Base-by-base conservation (phyloP, 148 eudicot species). In the Fallopia convolvulus region DNA sequence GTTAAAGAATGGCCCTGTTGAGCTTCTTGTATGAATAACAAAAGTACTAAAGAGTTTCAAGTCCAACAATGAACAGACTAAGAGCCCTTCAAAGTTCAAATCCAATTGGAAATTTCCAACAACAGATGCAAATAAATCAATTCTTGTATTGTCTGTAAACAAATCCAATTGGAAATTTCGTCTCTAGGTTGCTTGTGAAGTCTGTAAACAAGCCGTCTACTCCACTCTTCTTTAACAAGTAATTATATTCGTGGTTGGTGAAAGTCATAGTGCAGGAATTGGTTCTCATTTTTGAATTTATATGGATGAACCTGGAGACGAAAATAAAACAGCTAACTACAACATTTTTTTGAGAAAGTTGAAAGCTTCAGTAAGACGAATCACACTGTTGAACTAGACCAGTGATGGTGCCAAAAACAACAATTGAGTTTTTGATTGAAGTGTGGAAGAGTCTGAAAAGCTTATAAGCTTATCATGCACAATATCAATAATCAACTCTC, bases 181-280 rank as follows among this genome's bases (percentile, higher is more conserved):
- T 26, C 30, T 26, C 30, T 1, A 26, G 84, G 80, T 97, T 95
- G 68, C 97, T 97, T 0, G 99, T 84, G 79, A 95, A 95, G 75
- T 95, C 99, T 0, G 97, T 95, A 65, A 95, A 95, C 39, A 95
- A 83, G 60, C 99, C 97, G 74, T 95, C 99, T 40, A 95, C 90
- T 4, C 97, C 90, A 3, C 92, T 83, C 83, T 83, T 83, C 79
- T 91, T 92, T 82, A 95, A 75, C 97, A 97, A 92, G 80, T 77
- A 92, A 61, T 83, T 93, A 36, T 85, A 95, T 76, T 95, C 99
- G 1, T 80, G 74, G 74, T 86, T 95, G 87, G 48, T 86, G 80
- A 85, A 86, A 95, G 72, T 95, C 83, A 73, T 84, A 88, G 83
- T 92, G 97, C 77, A 94, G 71, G 83, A 60, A 94, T 42, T 80